phyloP scores from a whole-genome alignment of 2,329 filamentous ascomycete species.

The Ascochyta lentis region DNA sequence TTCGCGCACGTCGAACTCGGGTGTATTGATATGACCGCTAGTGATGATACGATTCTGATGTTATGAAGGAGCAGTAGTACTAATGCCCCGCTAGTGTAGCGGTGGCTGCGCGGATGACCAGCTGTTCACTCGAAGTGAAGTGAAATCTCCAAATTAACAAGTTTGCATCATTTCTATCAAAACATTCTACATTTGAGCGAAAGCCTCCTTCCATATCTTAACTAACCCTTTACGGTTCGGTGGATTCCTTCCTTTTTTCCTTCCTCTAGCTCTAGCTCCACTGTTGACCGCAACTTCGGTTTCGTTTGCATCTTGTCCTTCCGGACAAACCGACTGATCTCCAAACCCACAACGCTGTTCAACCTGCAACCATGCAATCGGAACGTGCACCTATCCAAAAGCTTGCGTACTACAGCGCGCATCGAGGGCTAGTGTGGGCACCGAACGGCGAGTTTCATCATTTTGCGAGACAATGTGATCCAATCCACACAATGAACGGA shows the following conservation, averaged over 20 bases:
- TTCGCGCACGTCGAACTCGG: no score
- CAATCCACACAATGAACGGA: conserved; percentile 10
- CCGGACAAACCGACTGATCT: neutral
- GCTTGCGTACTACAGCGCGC: conserved; percentile 17
- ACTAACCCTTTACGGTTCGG: no score
- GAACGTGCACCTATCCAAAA: neutral
- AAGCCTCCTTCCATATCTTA: no score
- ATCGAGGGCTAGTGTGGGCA: conserved; percentile 3
- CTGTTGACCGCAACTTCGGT: neutral
- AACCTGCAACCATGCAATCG: neutral
- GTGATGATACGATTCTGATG: no score
- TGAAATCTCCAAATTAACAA: no score
- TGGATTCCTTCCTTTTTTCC: neutral
- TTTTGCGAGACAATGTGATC: conserved; percentile 6
- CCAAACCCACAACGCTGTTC: neutral
- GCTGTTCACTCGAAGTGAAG: neutral
- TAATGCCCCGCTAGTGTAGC: neutral
- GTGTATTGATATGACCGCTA: no score
- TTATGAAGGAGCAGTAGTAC: neutral
- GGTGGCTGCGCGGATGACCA: neutral
- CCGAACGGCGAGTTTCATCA: conserved; percentile 18
- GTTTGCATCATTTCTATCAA: no score
- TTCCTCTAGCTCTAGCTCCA: neutral
- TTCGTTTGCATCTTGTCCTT: neutral
- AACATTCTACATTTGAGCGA: no score